These are phyloP conservation scores for Coemansia sp. DNA, from an alignment of 192 early-diverging fungal species.

Conservation along the genomic window DNA sequence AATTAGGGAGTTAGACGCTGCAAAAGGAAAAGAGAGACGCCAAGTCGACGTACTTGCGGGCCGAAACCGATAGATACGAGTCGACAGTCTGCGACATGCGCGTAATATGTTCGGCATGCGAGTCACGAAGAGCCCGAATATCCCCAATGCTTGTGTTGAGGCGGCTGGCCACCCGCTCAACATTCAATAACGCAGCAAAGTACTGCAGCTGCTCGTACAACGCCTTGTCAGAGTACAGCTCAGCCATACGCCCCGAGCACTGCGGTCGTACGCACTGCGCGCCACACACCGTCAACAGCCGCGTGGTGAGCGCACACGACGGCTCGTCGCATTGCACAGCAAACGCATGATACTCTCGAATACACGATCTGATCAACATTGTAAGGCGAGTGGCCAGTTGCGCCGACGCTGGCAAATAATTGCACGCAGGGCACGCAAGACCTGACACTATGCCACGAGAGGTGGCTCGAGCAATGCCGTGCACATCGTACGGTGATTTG, in stretches of 20 bases:
- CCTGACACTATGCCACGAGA: slow-evolving; percentile 27
- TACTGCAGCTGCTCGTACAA: slow-evolving; percentile 85
- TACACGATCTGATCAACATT: slow-evolving; percentile 61
- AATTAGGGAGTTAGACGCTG: not conserved
- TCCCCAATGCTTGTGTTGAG: slow-evolving; percentile 18
- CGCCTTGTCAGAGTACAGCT: slow-evolving; percentile 71
- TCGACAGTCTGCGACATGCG: slow-evolving; percentile 57
- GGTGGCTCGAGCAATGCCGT: slow-evolving; percentile 27
- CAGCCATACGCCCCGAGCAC: slow-evolving; percentile 66
- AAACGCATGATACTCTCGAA: slow-evolving; percentile 74
- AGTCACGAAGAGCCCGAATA: slow-evolving; percentile 32
- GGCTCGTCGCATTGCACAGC: slow-evolving; percentile 79
- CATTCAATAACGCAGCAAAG: slow-evolving; percentile 58
- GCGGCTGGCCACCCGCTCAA: slow-evolving; percentile 26
- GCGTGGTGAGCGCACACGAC: slow-evolving; percentile 64
- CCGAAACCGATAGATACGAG: slow-evolving; percentile 71
- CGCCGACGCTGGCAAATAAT: slow-evolving; percentile 32
- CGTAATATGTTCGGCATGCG: slow-evolving; percentile 46
- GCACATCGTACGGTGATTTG: slow-evolving; percentile 39
- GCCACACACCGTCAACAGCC: slow-evolving; percentile 68
- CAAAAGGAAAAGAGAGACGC: slow-evolving; percentile 60
- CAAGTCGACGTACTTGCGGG: slow-evolving; percentile 73
- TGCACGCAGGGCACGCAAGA: slow-evolving; percentile 62
- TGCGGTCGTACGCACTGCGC: slow-evolving; percentile 63
- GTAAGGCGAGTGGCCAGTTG: slow-evolving; percentile 66